Evolutionary conservation across 2,329 filamentous ascomycete genomes (phyloP).

Genomic region (Xylaria sp.): DNA sequence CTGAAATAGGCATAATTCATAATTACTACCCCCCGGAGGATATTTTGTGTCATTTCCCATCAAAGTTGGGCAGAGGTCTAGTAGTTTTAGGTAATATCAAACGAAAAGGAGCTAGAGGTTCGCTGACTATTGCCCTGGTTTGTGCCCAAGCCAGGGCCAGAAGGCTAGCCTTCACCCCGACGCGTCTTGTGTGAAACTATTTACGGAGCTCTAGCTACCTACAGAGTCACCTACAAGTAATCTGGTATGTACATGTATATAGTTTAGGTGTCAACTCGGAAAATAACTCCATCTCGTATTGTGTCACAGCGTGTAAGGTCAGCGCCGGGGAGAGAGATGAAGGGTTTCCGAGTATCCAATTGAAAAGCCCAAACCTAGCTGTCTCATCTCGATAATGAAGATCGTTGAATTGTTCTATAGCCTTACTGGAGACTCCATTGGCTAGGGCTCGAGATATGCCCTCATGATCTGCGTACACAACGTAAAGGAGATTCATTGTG

Average conservation of each 20-base stretch:
- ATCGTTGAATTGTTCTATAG: not conserved
- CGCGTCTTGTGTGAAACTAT: slow-evolving; percentile 19
- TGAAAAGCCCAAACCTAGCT: not conserved
- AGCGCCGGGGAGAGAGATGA: slow-evolving; percentile 26
- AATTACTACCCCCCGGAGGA: not conserved
- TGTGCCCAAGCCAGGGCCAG: slow-evolving; percentile 13
- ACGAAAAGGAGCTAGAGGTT: slow-evolving; percentile 12
- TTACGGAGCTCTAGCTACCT: slow-evolving; percentile 12
- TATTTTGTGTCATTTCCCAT: not conserved
- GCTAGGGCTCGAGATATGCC: not conserved
- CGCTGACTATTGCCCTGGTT: slow-evolving; percentile 38
- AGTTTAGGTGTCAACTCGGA: slow-evolving; percentile 28
- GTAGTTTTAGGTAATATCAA: slow-evolving; percentile 12
- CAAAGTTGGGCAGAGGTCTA: not conserved
- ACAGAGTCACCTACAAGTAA: not conserved
- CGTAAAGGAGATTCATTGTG: not conserved
- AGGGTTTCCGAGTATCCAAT: slow-evolving; percentile 34
- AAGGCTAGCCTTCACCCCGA: not conserved
- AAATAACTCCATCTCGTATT: slow-evolving; percentile 30
- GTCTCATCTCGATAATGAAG: slow-evolving; percentile 20
- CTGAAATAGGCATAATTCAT: not conserved
- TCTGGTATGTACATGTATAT: slow-evolving; percentile 11
- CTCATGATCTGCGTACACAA: not conserved
- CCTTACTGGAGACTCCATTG: not conserved
- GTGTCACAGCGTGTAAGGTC: slow-evolving; percentile 38